Percentiles rank a stretch among this genome's conserved stretches.
Evolutionary conservation across 441 rosid species (phyloP).

Genomic region (Omphalea diandra): DNA sequence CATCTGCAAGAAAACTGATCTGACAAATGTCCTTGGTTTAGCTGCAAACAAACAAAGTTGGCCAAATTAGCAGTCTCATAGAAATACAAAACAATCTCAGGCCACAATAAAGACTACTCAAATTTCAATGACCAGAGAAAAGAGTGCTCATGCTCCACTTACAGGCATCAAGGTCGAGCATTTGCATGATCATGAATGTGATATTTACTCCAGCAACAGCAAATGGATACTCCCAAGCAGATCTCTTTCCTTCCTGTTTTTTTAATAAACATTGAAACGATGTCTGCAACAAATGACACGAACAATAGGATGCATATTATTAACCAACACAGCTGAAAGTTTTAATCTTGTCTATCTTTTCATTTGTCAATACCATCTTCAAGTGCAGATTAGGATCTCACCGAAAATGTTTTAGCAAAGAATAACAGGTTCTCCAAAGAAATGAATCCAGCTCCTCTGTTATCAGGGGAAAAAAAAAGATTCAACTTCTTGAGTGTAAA

Average conservation of each 20-base stretch:
- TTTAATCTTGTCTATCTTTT: not conserved
- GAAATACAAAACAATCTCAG: not conserved
- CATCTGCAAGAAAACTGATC: slow-evolving; percentile 78
- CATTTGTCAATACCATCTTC: not conserved
- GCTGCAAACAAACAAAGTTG: slow-evolving; percentile 39
- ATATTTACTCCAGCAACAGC: slow-evolving; percentile 96
- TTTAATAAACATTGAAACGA: slow-evolving; percentile 64
- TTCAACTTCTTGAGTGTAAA: not conserved
- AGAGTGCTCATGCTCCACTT: slow-evolving; percentile 25
- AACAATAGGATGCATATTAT: not conserved
- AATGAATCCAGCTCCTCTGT: slow-evolving; percentile 93
- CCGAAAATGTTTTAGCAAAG: slow-evolving; percentile 85
- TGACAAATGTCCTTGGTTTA: slow-evolving; percentile 70
- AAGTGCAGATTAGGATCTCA: slow-evolving; percentile 24
- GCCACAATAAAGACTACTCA: not conserved
- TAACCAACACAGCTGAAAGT: not conserved
- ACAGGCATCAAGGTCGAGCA: slow-evolving; percentile 94
- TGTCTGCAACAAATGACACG: slow-evolving; percentile 38
- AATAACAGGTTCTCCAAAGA: slow-evolving; percentile 86
- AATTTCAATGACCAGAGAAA: no score
- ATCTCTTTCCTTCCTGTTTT: slow-evolving; percentile 77
- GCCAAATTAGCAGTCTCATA: slow-evolving; percentile 15
- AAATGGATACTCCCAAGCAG: slow-evolving; percentile 96
- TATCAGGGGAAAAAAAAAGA: slow-evolving; percentile 11
- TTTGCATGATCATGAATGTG: slow-evolving; percentile 95